phyloP scores from a whole-genome alignment of 2,329 filamentous ascomycete genomes.

The Fonsecaea pugnacius region DNA sequence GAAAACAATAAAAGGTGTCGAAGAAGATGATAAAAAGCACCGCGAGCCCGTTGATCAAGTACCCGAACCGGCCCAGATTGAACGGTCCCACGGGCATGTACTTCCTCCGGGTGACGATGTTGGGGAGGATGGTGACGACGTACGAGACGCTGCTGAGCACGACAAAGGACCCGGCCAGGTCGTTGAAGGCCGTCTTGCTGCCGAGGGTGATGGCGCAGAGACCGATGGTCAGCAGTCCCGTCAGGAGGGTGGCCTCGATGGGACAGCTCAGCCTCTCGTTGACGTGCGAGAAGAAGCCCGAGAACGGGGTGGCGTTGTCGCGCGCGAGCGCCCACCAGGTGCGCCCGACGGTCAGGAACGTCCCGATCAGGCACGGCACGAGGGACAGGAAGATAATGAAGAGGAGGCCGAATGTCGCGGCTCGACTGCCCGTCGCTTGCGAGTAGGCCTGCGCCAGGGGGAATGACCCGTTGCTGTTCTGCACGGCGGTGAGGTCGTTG shows the following conservation, averaged over 20 bases:
- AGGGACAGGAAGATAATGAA: slow-evolving; percentile 60
- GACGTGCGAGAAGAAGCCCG: slow-evolving; percentile 54
- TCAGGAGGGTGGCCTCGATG: slow-evolving; percentile 60
- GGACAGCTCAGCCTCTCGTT: slow-evolving; percentile 55
- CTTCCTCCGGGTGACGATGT: slow-evolving; percentile 57
- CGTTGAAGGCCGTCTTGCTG: slow-evolving; percentile 54
- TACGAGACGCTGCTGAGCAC: slow-evolving; percentile 62
- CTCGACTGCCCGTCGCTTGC: slow-evolving; percentile 58
- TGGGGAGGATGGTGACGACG: slow-evolving; percentile 56
- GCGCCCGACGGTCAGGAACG: slow-evolving; percentile 62
- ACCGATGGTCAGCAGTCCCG: slow-evolving; percentile 55
- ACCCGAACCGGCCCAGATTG: slow-evolving; percentile 55
- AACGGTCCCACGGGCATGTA: slow-evolving; percentile 58
- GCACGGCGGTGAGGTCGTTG: slow-evolving; percentile 47
- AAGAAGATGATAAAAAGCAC: slow-evolving; percentile 61
- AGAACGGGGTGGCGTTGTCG: slow-evolving; percentile 62
- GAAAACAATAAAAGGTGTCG: slow-evolving; percentile 64
- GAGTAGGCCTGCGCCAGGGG: slow-evolving; percentile 69
- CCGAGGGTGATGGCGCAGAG: slow-evolving; percentile 57
- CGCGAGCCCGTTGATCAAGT: slow-evolving; percentile 50
- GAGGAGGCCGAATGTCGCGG: slow-evolving; percentile 57
- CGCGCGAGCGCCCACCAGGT: slow-evolving; percentile 51
- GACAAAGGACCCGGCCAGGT: slow-evolving; percentile 63
- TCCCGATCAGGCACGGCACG: slow-evolving; percentile 58
- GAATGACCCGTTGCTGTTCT: slow-evolving; percentile 57